These are phyloP conservation scores for Phytophthora sp. DNA, from an alignment of 352 stramenopile genomes.

Conservation along the genomic window DNA sequence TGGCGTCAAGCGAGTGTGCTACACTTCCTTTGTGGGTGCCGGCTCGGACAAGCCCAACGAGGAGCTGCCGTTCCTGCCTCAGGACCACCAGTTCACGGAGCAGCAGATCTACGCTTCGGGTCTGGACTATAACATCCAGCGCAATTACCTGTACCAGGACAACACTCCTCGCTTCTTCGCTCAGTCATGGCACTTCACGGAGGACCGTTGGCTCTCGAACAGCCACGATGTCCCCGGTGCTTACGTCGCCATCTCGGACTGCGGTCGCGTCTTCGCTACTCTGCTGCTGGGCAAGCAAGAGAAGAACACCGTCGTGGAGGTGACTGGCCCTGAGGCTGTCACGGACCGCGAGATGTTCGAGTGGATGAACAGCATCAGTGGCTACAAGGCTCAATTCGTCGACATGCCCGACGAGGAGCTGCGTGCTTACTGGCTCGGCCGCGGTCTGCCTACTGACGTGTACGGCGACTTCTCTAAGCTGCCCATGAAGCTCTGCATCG, in stretches of 20 bases:
- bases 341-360: constrained; percentile 28
- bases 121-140: constrained; percentile 43
- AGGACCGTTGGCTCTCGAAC: constrained; percentile 40
- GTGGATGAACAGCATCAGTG: constrained; percentile 31
- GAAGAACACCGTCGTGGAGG: constrained; percentile 29
- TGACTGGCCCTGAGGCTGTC: constrained; percentile 29
- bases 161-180: constrained; percentile 33
- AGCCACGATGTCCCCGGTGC: constrained; percentile 29
- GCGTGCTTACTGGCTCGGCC: constrained; percentile 19
- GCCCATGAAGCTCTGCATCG: constrained; percentile 30
- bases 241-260: constrained; percentile 37
- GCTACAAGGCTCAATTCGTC: constrained; percentile 37
- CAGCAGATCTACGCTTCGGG: constrained; percentile 29
- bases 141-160: constrained; percentile 44
- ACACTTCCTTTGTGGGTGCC: constrained; percentile 39
- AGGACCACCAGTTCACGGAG: constrained; percentile 38
- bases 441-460: constrained; percentile 20
- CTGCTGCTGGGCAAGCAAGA: constrained; percentile 31
- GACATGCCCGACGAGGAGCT: constrained; percentile 41
- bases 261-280: constrained; percentile 30
- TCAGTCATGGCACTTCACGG: constrained; percentile 41
- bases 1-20: constrained; percentile 39
- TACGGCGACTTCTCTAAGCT: constrained; percentile 23
- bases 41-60: constrained; percentile 25
- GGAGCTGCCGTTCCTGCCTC: constrained; percentile 38